phyloP scores from a whole-genome alignment of 495 filamentous ascomycete species.

The Aspergillus funiculosus region DNA sequence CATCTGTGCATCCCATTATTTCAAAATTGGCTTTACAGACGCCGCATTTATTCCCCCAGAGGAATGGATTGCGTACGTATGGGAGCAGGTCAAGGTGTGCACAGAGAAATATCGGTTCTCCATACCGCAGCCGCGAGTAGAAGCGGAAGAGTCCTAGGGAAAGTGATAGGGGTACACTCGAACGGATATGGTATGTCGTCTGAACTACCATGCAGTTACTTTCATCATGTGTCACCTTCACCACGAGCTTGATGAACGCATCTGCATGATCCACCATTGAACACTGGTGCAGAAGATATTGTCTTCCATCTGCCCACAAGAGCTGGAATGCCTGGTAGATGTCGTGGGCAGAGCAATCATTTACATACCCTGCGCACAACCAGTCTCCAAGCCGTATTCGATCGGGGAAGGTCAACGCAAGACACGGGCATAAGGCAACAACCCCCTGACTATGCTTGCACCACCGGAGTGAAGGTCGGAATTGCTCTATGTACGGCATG shows the following conservation, averaged over 20 bases:
- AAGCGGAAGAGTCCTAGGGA: background rate
- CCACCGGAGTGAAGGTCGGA: background rate
- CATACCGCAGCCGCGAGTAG: background rate
- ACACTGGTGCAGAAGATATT: background rate
- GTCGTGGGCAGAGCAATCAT: background rate
- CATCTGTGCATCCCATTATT: background rate
- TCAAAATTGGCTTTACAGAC: background rate
- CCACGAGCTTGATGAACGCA: background rate
- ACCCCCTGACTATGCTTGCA: background rate
- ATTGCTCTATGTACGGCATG: background rate
- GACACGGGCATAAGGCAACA: conserved; percentile 26
- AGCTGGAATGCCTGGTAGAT: background rate
- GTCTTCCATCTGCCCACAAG: background rate
- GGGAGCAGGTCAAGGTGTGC: background rate
- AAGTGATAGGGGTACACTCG: background rate
- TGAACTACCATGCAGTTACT: background rate
- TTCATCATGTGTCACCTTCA: background rate
- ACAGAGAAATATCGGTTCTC: background rate
- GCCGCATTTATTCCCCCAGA: background rate
- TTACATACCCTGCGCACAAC: background rate
- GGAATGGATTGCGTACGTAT: background rate
- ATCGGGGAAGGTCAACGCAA: conserved; percentile 10
- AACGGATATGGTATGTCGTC: conserved; percentile 1
- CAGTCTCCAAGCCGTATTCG: background rate
- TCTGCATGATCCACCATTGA: background rate